Conservation (phyloP, 306 rosid genomes). For the Sicyos edulis region DNA sequence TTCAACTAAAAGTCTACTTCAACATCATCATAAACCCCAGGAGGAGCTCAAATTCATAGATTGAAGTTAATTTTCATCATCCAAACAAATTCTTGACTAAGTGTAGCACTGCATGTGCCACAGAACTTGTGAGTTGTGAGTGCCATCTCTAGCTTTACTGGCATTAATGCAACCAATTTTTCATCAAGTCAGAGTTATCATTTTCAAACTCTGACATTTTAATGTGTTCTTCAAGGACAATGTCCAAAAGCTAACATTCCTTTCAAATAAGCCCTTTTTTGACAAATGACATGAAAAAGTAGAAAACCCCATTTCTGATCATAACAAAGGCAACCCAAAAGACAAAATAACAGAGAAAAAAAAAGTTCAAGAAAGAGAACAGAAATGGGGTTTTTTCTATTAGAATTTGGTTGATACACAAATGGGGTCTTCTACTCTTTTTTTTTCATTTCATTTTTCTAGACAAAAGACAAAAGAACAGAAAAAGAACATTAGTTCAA, state of each 20-base stretch:
- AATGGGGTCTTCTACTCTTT: no score
- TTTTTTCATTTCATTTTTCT: no score
- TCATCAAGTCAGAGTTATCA: background rate
- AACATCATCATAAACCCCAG: background rate
- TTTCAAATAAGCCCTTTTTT: no score
- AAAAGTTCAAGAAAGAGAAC: no score
- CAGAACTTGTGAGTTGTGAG: background rate
- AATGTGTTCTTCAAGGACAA: background rate
- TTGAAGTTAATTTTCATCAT: background rate
- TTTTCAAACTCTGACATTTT: background rate
- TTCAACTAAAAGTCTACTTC: background rate
- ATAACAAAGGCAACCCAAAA: background rate
- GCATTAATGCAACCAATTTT: background rate
- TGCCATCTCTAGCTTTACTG: background rate
- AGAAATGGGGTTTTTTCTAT: no score
- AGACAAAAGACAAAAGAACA: no score
- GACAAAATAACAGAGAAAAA: conserved; percentile 1
- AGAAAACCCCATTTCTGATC: background rate
- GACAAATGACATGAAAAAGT: no score
- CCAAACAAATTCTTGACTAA: background rate
- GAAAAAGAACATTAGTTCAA: no score
- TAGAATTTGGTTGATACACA: no score
- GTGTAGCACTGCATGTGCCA: background rate
- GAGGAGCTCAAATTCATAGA: background rate
- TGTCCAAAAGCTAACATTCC: background rate